Evolutionary conservation across 345 rosid genomes (phyloP).

Genomic region (Rhodamnia rubescens): DNA sequence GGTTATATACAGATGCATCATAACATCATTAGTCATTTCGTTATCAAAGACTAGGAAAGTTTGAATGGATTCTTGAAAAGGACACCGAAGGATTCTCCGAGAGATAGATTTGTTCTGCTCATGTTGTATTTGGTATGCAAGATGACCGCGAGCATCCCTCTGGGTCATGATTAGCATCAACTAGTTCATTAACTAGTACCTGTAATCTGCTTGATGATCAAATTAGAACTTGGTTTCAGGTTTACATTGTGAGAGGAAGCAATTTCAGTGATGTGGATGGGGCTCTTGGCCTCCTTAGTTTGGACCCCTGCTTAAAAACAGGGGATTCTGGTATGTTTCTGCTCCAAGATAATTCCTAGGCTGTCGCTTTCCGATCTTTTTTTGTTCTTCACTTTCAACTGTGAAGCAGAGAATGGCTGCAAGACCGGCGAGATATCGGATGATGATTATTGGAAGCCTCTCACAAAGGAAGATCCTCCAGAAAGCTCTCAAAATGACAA

Average conservation of each 20-base stretch:
- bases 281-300: slow-evolving; percentile 3
- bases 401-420: background rate
- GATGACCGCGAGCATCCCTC: background rate
- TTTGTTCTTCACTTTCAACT: background rate
- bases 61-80: background rate
- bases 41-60: background rate
- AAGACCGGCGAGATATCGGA: background rate
- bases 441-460: background rate
- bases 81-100: background rate
- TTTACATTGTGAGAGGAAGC: background rate
- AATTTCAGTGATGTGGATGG: slow-evolving; percentile 1
- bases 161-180: background rate
- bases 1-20: background rate
- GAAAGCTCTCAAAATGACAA: slow-evolving; percentile 13
- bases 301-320: background rate
- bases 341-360: background rate
- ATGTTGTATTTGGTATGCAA: background rate
- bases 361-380: background rate
- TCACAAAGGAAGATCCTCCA: background rate
- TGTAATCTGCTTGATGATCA: background rate
- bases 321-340: background rate
- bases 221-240: background rate
- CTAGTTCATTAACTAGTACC: background rate
- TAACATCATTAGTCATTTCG: background rate
- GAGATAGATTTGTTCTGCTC: background rate